Conservation (phyloP, 208 protist genomes). For the Leishmania amazonensis region DNA sequence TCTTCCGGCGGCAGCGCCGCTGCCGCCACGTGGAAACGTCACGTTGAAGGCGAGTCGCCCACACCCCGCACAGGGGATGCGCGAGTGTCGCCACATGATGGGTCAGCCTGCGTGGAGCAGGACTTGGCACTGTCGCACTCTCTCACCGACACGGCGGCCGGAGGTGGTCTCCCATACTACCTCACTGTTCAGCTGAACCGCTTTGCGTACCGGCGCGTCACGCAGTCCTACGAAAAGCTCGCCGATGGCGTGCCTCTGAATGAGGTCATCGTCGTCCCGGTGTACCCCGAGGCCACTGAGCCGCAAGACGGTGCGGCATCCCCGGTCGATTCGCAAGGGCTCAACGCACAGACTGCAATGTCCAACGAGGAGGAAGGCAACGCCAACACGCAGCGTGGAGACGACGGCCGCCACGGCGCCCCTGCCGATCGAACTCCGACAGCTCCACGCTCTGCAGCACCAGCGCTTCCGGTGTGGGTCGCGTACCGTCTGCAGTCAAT, state of each 20-base stretch:
- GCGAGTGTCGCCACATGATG: not conserved
- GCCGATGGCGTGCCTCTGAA: slow-evolving; percentile 54
- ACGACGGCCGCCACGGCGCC: not conserved
- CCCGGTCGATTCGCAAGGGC: not conserved
- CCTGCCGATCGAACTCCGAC: not conserved
- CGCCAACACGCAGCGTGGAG: not conserved
- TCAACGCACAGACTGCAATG: not conserved
- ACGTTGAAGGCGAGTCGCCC: not conserved
- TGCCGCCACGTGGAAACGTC: not conserved
- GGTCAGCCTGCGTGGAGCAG: not conserved
- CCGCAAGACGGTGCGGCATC: not conserved
- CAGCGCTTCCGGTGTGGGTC: slow-evolving; percentile 24
- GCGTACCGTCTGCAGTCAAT: slow-evolving; percentile 55
- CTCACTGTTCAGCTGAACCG: slow-evolving; percentile 67
- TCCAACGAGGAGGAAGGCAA: not conserved
- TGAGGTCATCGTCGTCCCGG: slow-evolving; percentile 48
- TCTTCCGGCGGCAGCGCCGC: not conserved
- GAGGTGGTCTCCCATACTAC: slow-evolving; percentile 46
- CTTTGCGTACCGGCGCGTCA: slow-evolving; percentile 49
- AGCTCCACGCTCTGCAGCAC: not conserved
- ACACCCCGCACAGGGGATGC: not conserved
- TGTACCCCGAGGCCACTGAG: not conserved
- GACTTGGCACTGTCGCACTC: no score
- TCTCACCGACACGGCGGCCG: slow-evolving; percentile 10
- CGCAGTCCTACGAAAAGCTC: slow-evolving; percentile 50